These are phyloP conservation scores for Oryza longistaminata DNA, from an alignment of 176 grass and related monocot species.

Conservation along the genomic window DNA sequence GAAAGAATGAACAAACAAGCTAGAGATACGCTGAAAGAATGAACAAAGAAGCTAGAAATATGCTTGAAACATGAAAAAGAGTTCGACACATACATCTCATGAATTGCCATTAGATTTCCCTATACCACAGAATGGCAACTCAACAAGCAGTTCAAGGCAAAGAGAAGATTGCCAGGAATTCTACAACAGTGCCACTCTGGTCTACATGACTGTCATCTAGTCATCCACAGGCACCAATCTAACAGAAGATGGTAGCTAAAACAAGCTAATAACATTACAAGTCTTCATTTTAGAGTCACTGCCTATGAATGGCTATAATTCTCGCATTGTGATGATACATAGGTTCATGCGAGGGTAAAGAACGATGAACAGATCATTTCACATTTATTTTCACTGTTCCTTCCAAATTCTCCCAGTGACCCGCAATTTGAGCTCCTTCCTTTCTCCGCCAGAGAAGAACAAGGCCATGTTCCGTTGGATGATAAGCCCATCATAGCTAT, in stretches of 20 bases:
- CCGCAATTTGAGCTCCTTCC: constrained; percentile 86
- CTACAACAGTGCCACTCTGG: constrained; percentile 13
- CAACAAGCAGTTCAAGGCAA: constrained; percentile 21
- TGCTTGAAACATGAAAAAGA: neutral
- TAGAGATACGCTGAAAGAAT: neutral
- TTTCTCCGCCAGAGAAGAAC: constrained; percentile 83
- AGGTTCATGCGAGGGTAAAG: neutral
- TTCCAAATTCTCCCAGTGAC: constrained; percentile 96
- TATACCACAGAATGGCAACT: constrained; percentile 33
- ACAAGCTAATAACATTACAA: constrained; percentile 2
- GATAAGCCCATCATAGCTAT: constrained; percentile 88
- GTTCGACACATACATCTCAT: constrained; percentile 26
- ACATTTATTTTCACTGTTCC: constrained; percentile 43
- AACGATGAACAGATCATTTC: neutral
- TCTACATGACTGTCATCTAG: constrained; percentile 9
- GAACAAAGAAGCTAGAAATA: neutral
- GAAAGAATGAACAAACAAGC: neutral
- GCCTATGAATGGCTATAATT: constrained; percentile 4
- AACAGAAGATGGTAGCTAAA: constrained; percentile 16
- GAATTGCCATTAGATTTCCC: constrained; percentile 24
- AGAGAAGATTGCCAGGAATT: constrained; percentile 25
- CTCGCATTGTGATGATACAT: neutral
- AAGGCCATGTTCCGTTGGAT: constrained; percentile 94
- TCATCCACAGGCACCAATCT: constrained; percentile 8
- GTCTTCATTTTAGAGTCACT: neutral